Evolutionary conservation across 345 rosid species (phyloP).

Genomic region (Gossypioides kirkii): DNA sequence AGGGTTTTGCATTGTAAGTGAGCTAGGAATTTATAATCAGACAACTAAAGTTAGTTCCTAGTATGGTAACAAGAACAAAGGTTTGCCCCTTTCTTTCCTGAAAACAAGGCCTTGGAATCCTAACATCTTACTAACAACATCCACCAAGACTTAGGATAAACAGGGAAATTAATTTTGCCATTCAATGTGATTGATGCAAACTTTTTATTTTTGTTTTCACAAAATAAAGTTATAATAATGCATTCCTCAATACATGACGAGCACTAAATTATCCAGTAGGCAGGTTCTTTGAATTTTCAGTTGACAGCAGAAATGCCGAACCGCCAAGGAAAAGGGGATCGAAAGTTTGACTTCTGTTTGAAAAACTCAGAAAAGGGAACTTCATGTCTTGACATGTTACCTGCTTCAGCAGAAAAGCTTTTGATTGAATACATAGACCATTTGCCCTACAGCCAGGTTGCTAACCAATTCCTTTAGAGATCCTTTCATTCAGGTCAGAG

Average conservation of each 20-base stretch:
- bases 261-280: neutral
- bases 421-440: neutral
- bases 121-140: neutral
- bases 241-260: neutral
- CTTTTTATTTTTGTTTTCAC: neutral
- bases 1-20: neutral
- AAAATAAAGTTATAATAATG: neutral
- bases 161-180: neutral
- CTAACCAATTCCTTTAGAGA: constrained; percentile 15
- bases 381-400: neutral
- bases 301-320: constrained; percentile 3
- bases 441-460: neutral
- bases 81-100: neutral
- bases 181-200: neutral
- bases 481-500: constrained; percentile 53
- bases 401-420: neutral
- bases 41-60: neutral
- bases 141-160: neutral
- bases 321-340: neutral
- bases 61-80: neutral
- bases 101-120: neutral
- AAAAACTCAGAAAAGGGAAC: neutral
- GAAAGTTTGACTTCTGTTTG: neutral
- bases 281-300: neutral
- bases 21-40: neutral